phyloP scores from a whole-genome alignment of 2,329 filamentous ascomycete genomes.

The Juglanconis oblonga region DNA sequence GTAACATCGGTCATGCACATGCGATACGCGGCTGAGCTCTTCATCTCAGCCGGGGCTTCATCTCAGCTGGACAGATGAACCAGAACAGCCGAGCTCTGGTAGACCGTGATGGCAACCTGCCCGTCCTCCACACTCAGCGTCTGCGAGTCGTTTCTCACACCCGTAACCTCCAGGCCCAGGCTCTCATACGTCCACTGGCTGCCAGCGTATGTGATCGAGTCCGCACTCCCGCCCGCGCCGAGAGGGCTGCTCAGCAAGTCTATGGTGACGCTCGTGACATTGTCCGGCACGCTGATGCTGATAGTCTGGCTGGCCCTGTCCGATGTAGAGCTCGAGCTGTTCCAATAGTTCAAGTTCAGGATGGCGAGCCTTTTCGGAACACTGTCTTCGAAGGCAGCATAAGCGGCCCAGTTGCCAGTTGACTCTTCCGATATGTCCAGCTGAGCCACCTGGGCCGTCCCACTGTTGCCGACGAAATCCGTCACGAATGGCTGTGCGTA shows the following conservation, averaged over 20 bases:
- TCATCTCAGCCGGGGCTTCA: background rate
- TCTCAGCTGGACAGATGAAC: constrained; percentile 8
- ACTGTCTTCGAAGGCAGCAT: constrained; percentile 29
- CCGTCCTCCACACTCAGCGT: constrained; percentile 26
- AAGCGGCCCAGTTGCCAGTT: constrained; percentile 26
- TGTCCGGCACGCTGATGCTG: constrained; percentile 22
- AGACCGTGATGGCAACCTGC: constrained; percentile 23
- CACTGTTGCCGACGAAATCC: constrained; percentile 33
- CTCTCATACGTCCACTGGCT: constrained; percentile 36
- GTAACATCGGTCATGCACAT: background rate
- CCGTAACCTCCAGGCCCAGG: constrained; percentile 30
- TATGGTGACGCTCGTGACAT: constrained; percentile 23
- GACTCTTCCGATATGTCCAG: constrained; percentile 18
- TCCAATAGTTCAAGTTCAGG: constrained; percentile 35
- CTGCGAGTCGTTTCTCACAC: constrained; percentile 29
- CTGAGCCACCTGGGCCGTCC: constrained; percentile 26
- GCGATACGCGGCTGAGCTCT: too few species aligned
- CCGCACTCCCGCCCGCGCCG: constrained; percentile 31
- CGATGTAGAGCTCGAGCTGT: constrained; percentile 26
- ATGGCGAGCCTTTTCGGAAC: constrained; percentile 28
- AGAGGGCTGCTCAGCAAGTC: constrained; percentile 30
- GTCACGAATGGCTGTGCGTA: constrained; percentile 36
- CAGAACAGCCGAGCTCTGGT: constrained; percentile 29
- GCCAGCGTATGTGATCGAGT: constrained; percentile 34
- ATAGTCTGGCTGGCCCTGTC: constrained; percentile 24